Percentiles rank a stretch among this genome's conserved stretches.
phyloP scores from a whole-genome alignment of 768 basidiomycete species.

The Boletellus ananas region DNA sequence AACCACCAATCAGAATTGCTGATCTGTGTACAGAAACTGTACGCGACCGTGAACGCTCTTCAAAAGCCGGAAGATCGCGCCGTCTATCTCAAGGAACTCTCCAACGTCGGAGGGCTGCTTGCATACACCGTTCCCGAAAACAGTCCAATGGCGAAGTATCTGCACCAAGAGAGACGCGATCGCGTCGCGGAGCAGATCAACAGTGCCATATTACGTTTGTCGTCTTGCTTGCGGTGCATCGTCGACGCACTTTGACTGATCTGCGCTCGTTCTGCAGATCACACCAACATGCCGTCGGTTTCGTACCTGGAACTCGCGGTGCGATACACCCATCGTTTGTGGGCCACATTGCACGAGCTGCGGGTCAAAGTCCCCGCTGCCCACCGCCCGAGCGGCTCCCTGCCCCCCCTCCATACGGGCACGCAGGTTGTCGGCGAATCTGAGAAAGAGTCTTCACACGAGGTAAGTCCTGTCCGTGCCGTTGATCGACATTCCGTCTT shows the following conservation, averaged over 20 bases:
- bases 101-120: slow-evolving; percentile 70
- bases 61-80: slow-evolving; percentile 51
- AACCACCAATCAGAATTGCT: slow-evolving; percentile 47
- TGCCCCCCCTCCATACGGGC: slow-evolving; percentile 37
- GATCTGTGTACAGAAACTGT: slow-evolving; percentile 61
- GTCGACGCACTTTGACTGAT: slow-evolving; percentile 2
- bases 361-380: slow-evolving; percentile 42
- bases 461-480: slow-evolving; percentile 30
- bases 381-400: slow-evolving; percentile 40
- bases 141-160: slow-evolving; percentile 71
- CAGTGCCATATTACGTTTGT: slow-evolving; percentile 77
- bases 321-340: slow-evolving; percentile 63
- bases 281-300: slow-evolving; percentile 45
- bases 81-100: slow-evolving; percentile 65
- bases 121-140: slow-evolving; percentile 81
- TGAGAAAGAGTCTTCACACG: slow-evolving; percentile 34
- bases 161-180: slow-evolving; percentile 73
- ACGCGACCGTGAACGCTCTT: slow-evolving; percentile 57
- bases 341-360: slow-evolving; percentile 52
- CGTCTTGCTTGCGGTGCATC: not conserved
- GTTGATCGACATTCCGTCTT: not conserved
- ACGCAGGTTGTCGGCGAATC: slow-evolving; percentile 20
- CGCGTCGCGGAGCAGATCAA: slow-evolving; percentile 87
- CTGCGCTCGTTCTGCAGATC: slow-evolving; percentile 36
- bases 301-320: slow-evolving; percentile 61